Evolutionary conservation across 2,329 filamentous ascomycete genomes (phyloP), one percentile per base, ranked within the genome.

Genomic region (Paracorniculantispora psalliotae): DNA sequence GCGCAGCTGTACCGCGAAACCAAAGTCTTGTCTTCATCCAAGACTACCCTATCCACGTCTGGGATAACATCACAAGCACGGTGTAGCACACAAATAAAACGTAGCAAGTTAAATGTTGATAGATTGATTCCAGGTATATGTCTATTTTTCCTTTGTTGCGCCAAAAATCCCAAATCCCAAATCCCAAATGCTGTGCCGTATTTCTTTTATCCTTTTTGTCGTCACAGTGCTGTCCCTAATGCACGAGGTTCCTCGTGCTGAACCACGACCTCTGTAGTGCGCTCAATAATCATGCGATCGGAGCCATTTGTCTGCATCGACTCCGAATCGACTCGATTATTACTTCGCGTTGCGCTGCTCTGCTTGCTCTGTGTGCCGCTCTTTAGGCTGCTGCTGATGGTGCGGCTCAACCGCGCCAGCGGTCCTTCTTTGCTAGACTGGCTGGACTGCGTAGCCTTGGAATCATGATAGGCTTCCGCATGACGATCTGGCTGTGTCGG

Each of bases 271-370:
- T 59, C 57, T 15, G 41, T 59, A 3, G 43, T 54, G 4, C 57
- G 41, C 35, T 59, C 37, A 47, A 59, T 59, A 48, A 59, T 54
- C 12, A 59, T 47, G 6, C 57, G 21, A 28, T 59, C 49, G 6
- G 50, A 59, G 9, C 48, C 30, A 21, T 59, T 49, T 19, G 57
- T 59, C 15, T 33, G 33, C 41, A 10, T 17, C 1, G 57, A 59
- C 4, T 23, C 43, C 8, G 12, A 3, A 25, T 59, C 57, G 10
- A 30, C 57, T 5, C 2, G 25, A 35, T 2, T 25, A 4, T 7
- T 6, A 15, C 41, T 55, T 4, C 13, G 39, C 12, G 3, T 46
- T 13, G 39, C 26, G 26, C 41, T 33, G n/a, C 28, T 25, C 19
- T 46, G 39, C 13, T 19, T 46, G 28, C 52, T 19, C 28, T 37